A percentile compares a stretch with the other conserved stretches of the same genome.
Evolutionary conservation across 106 monocot genomes (phyloP).

Genomic region (Allium cepa): DNA sequence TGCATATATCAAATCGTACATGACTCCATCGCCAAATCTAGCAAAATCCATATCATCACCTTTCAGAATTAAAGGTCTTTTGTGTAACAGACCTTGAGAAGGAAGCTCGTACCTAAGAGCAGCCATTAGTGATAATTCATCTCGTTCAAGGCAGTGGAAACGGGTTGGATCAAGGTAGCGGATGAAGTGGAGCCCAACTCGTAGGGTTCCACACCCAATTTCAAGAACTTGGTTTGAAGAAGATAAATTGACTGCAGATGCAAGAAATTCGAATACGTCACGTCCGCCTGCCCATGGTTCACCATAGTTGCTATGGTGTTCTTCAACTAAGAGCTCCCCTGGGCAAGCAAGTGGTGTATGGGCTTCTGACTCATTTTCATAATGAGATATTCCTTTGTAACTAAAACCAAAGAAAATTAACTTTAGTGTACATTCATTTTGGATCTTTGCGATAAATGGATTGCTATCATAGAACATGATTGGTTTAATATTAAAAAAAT

Average conservation of each 20-base stretch:
- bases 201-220: constrained; percentile 91
- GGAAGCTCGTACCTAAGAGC: constrained; percentile 88
- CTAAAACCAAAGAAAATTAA: constrained; percentile 15
- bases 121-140: constrained; percentile 78
- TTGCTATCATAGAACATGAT: too few relatives aligned
- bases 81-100: constrained; percentile 70
- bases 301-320: constrained; percentile 98
- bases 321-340: constrained; percentile 79
- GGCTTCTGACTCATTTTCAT: constrained; percentile 28
- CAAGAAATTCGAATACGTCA: constrained; percentile 93
- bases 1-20: constrained; percentile 80
- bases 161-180: constrained; percentile 48
- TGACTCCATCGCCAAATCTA: constrained; percentile 26
- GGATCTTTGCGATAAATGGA: too few relatives aligned
- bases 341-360: constrained; percentile 80
- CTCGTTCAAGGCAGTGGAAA: constrained; percentile 83
- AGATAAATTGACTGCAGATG: constrained; percentile 31
- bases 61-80: constrained; percentile 68
- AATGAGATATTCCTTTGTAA: constrained; percentile 86
- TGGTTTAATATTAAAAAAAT: too few relatives aligned
- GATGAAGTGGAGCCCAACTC: constrained; percentile 91
- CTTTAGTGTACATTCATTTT: too few relatives aligned
- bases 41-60: constrained; percentile 87
- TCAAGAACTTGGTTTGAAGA: constrained; percentile 79
- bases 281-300: constrained; percentile 98